Base-by-base conservation (phyloP, 495 filamentous ascomycete genomes). In the Podospora australis region DNA sequence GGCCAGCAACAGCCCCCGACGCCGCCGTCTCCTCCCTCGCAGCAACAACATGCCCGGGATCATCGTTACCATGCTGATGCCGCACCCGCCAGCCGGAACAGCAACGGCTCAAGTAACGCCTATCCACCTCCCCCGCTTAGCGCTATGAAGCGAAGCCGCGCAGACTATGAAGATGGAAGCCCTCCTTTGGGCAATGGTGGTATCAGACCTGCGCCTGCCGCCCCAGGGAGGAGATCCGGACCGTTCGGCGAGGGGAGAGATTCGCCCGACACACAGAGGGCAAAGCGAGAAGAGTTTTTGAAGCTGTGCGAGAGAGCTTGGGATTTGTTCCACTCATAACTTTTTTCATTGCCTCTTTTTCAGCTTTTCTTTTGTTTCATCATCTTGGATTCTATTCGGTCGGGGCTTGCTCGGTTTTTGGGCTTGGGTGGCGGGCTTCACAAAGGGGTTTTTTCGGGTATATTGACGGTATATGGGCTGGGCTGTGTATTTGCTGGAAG, bases 211-310 rank as follows among this genome's bases (percentile, higher is more conserved):
- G 41, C 40, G 11, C 46, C 51, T 3, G 23, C 46, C 9, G 39
- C 26, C 17, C 45, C 40, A 2, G 64, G 74, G 41, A 73, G 80
- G 54, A 70, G 76, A 43, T 82, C 74, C 35, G 85, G 85, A 8
- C 85, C 84, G 2, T 89, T 90, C 50, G 86, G 87, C 34, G 79
- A 80, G 29, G 84, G 83, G 7, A 70, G 88, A 39, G 86, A 92
- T 53, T 88, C 87, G 39, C 88, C 90, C 4, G 88, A 89, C 49
- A 85, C 80, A n/a, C 79, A 89, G 60, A 72, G 79, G 48, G 82
- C 79, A 64, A 98, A 98, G 81, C 88, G 90, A 65, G 90, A 95
- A 38, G 91, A 98, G 60, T 98, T 98, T 62, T 67, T 98, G 53
- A 70, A 76, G 39, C 68, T 97, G 34, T 98, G 92, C 60, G 80